Conservation (phyloP, 208 protist genomes). For the Lotmaria passim region DNA sequence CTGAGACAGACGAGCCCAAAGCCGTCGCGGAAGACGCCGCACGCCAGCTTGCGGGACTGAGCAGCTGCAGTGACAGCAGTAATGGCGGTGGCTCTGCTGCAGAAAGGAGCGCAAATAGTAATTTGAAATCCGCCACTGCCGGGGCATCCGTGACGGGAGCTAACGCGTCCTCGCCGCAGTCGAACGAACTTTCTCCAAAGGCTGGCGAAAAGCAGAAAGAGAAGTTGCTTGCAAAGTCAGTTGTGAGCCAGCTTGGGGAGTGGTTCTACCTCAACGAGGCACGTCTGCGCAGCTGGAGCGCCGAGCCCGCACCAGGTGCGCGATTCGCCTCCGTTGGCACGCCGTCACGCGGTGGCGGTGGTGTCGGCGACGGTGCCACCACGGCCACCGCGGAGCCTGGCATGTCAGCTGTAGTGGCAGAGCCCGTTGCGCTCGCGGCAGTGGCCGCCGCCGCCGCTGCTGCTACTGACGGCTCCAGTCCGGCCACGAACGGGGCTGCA, state of each 20-base stretch:
- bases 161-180: neutral
- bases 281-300: conserved; percentile 20
- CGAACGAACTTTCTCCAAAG: neutral
- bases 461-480: neutral
- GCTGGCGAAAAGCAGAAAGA: neutral
- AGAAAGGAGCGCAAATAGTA: neutral
- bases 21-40: conserved; percentile 14
- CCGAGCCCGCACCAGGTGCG: neutral
- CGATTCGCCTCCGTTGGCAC: neutral
- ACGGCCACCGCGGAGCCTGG: neutral
- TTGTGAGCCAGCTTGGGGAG: conserved; percentile 30
- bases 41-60: conserved; percentile 6
- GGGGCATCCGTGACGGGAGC: neutral
- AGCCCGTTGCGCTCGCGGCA: neutral
- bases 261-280: conserved; percentile 41
- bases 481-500: neutral
- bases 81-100: neutral
- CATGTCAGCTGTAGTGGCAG: neutral
- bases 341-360: neutral
- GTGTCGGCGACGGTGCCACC: neutral
- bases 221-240: neutral
- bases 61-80: neutral
- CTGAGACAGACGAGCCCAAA: conserved; percentile 9
- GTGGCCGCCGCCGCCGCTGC: too few species aligned
- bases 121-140: neutral